Base-by-base conservation (phyloP, 768 basidiomycete species). In the Dentipellis fragilis region DNA sequence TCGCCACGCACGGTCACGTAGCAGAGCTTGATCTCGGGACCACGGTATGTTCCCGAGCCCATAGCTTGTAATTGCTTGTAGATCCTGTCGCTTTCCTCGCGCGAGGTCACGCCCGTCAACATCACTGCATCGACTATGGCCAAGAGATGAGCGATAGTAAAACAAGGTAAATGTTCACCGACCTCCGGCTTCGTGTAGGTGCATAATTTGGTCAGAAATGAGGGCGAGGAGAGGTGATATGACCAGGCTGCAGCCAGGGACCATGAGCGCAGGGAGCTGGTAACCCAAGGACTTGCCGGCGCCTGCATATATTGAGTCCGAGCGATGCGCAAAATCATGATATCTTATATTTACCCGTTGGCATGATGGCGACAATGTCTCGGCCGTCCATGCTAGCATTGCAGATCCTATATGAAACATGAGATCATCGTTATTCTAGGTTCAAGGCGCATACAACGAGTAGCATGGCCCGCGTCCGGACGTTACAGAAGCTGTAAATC, bases 231-330 rank as follows among this genome's bases (percentile, higher is more conserved):
- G 73, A 0, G 89, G 90, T 0, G 89, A 92, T 16, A 92, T 81
- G 14, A 93, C 89, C 42, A 97, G 64, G 0, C 92, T 96, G 57
- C 85, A 85, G 1, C 94, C 94, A 0, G 81, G 71, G 12, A 75
- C 76, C 3, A 94, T 67, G 3, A 94, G 71, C 0, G 94, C 93
- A 1, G 94, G 94, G 12, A 96, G 77, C 65, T 96, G 94, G 68
- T 94, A 97, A 0, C 91, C 93, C 60, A 97, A 68, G 0, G 85
- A 89, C 67, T 97, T 96, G 12, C 94, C 94, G 9, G 93, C 94
- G 42, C 93, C 91, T 81, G 29, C 46, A n/a, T 50, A 14, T n/a
- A n/a, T 29, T 40, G 22, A 37, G 22, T 4, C 14, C 21, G 12
- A 1, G 34, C 19, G 38, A 49, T 36, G 29, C 29, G 29, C 3